phyloP scores from a whole-genome alignment of 2,329 filamentous ascomycete genomes.

The Tolypocladium album region DNA sequence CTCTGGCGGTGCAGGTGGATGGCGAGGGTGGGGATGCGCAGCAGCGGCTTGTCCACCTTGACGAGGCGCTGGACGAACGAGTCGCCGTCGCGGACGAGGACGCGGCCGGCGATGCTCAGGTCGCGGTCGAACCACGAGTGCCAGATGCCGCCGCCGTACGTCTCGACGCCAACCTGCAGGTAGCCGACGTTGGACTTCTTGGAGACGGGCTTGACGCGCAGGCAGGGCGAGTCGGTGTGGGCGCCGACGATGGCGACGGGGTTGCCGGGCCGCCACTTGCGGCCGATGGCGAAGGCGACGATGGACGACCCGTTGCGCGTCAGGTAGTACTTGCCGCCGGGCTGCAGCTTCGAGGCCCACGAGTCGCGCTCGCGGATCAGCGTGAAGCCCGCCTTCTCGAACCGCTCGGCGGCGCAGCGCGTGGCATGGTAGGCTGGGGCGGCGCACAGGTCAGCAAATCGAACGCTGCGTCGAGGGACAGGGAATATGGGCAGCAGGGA shows the following conservation, averaged over 20 bases:
- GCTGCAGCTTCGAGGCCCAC: constrained; percentile 69
- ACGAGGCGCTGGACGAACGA: constrained; percentile 75
- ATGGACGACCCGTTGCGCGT: constrained; percentile 90
- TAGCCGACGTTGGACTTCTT: constrained; percentile 82
- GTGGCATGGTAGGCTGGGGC: constrained; percentile 94
- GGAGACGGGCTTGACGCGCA: constrained; percentile 88
- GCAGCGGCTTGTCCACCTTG: constrained; percentile 81
- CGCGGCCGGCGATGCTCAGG: constrained; percentile 78
- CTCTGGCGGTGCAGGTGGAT: constrained; percentile 85
- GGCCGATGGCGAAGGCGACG: constrained; percentile 83
- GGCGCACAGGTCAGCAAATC: neutral
- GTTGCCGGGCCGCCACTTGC: constrained; percentile 84
- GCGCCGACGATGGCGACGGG: constrained; percentile 88
- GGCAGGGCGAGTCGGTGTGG: constrained; percentile 88
- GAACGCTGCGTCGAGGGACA: neutral
- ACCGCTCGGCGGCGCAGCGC: constrained; percentile 60
- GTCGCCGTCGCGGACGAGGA: constrained; percentile 64
- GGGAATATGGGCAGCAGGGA: too few species aligned
- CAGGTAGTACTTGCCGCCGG: constrained; percentile 92
- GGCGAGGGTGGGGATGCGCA: constrained; percentile 85
- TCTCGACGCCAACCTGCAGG: constrained; percentile 90
- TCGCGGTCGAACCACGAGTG: constrained; percentile 98
- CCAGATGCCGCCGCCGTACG: constrained; percentile 94
- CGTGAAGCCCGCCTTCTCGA: constrained; percentile 76
- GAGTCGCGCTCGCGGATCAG: constrained; percentile 84